phyloP scores from a whole-genome alignment of 306 rosid species.

The Trichosanthes truncata region DNA sequence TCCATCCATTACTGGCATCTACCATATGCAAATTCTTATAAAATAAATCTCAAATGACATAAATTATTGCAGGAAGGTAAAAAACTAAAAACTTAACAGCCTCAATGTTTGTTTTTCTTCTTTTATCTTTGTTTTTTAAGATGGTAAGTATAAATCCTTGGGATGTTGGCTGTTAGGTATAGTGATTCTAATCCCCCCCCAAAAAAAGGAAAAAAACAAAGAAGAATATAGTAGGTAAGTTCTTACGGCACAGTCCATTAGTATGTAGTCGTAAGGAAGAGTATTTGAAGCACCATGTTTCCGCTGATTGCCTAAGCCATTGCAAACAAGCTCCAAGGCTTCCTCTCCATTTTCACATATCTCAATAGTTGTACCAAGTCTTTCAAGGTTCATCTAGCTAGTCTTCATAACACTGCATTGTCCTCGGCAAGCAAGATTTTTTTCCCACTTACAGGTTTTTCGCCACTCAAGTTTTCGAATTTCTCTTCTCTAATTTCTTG shows the following conservation, averaged over 20 bases:
- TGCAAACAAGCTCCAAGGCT: conserved; percentile 31
- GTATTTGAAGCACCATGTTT: conserved; percentile 6
- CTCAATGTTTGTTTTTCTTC: background rate
- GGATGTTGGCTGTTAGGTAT: background rate
- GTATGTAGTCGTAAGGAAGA: conserved; percentile 55
- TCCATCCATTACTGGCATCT: conserved; percentile 71
- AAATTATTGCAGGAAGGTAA: background rate
- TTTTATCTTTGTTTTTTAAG: background rate
- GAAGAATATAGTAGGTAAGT: background rate
- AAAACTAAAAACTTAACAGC: no score
- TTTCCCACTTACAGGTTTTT: conserved; percentile 38
- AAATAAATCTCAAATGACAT: background rate
- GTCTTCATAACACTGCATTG: conserved; percentile 5
- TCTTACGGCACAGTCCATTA: conserved; percentile 76
- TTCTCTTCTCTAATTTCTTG: conserved; percentile 28
- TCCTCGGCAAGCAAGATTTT: conserved; percentile 63
- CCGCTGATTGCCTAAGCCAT: conserved; percentile 17
- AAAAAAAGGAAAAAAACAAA: no score
- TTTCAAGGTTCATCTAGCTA: conserved; percentile 20
- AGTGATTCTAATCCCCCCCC: background rate
- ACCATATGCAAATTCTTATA: background rate
- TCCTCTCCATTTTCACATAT: conserved; percentile 49
- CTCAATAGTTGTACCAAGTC: conserved; percentile 42
- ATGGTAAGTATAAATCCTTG: background rate
- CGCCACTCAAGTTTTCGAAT: background rate